Evolutionary conservation across 1,284 basidiomycete genomes (phyloP).

Genomic region (Wallemia hederae): DNA sequence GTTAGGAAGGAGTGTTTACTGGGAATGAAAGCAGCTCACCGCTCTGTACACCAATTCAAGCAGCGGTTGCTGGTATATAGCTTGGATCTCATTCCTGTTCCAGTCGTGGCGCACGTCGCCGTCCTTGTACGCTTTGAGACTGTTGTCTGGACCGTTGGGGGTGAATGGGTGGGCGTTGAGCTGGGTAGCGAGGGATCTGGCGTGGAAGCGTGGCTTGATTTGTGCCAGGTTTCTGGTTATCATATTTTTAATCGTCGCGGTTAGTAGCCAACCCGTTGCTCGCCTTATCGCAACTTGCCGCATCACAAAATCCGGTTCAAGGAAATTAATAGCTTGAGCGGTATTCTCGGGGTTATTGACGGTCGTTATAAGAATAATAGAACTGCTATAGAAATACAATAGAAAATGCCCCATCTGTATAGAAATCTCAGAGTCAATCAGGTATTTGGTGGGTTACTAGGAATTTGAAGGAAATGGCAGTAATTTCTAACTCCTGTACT

Average conservation of each 20-base stretch:
- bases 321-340: background rate
- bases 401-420: conserved; percentile 25
- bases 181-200: background rate
- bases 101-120: conserved; percentile 16
- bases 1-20: background rate
- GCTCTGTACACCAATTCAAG: conserved; percentile 64
- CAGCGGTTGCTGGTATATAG: conserved; percentile 29
- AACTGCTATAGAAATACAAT: background rate
- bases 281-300: background rate
- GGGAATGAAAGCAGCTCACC: conserved; percentile 20
- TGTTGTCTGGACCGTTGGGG: background rate
- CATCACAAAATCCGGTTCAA: background rate
- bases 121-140: conserved; percentile 4
- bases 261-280: background rate
- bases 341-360: background rate
- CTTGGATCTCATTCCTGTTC: conserved; percentile 19
- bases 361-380: background rate
- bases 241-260: background rate
- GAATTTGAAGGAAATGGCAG: background rate
- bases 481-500: background rate
- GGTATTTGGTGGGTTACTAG: conserved; percentile 32
- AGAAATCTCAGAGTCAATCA: conserved; percentile 57
- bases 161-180: background rate
- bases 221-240: background rate
- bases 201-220: background rate